These are phyloP conservation scores for Botrytis byssoidea DNA, from an alignment of 2,329 filamentous ascomycete species.

Conservation along the genomic window DNA sequence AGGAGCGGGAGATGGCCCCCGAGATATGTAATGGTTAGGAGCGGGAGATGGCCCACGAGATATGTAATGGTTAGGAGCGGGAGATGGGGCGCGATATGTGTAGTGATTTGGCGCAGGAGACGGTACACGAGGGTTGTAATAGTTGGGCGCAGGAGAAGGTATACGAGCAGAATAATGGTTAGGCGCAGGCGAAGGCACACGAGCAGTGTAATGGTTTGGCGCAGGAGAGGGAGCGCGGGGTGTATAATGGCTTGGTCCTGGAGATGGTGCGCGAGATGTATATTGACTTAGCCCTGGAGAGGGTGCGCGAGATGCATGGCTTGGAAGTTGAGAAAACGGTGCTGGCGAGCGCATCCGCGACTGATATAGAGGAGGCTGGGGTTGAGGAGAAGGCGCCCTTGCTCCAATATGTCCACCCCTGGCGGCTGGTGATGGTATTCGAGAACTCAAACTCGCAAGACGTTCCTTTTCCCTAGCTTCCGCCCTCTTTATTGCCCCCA, in stretches of 20 bases:
- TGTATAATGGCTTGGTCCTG: conserved; percentile 34
- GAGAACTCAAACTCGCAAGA: conserved; percentile 30
- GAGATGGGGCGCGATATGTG: background rate
- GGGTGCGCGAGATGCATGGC: conserved; percentile 8
- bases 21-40: background rate
- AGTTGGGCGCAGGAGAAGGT: background rate
- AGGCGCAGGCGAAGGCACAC: conserved; percentile 32
- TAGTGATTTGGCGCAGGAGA: conserved; percentile 12
- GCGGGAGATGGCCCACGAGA: conserved; percentile 2
- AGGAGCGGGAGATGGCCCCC: conserved; percentile 22
- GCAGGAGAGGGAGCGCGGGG: conserved; percentile 40
- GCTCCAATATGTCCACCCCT: conserved; percentile 27
- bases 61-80: background rate
- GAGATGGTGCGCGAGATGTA: background rate
- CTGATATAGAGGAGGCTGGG: conserved; percentile 32
- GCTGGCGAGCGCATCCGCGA: conserved; percentile 44
- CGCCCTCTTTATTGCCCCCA: conserved; percentile 55
- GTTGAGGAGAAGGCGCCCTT: conserved; percentile 36
- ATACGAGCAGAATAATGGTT: conserved; percentile 1
- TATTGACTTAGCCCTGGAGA: conserved; percentile 12
- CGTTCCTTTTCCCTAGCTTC: conserved; percentile 37
- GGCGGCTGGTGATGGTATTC: conserved; percentile 34
- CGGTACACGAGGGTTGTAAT: background rate
- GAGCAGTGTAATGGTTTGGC: conserved; percentile 38
- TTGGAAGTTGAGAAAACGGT: conserved; percentile 26